These are phyloP conservation scores for Boletus bicolor DNA, from an alignment of 768 basidiomycete genomes.

Conservation along the genomic window DNA sequence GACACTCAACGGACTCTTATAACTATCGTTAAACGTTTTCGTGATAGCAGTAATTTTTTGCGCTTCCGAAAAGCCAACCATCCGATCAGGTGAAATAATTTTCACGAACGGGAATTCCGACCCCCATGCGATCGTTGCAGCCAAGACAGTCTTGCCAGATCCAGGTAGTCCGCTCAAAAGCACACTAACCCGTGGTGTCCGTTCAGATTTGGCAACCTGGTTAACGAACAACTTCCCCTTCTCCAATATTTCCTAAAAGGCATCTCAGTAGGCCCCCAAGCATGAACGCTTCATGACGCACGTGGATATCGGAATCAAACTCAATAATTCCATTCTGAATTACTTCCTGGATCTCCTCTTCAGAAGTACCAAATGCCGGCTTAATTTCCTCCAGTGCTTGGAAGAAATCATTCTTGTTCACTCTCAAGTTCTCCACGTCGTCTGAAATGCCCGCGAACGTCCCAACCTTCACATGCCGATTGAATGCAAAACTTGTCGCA, in stretches of 20 bases:
- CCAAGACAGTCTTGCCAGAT: conserved; percentile 92
- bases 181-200: conserved; percentile 89
- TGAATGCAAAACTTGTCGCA: conserved; percentile 97
- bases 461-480: conserved; percentile 95
- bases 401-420: conserved; percentile 83
- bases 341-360: conserved; percentile 90
- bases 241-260: conserved; percentile 70
- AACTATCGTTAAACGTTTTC: conserved; percentile 92
- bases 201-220: conserved; percentile 85
- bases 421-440: conserved; percentile 90
- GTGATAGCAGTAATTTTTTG: conserved; percentile 90
- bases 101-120: conserved; percentile 99
- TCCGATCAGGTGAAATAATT: conserved; percentile 89
- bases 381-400: conserved; percentile 91
- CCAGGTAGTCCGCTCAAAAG: conserved; percentile 88
- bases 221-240: conserved; percentile 89
- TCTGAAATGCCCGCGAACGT: conserved; percentile 96
- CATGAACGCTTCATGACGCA: conserved; percentile 29
- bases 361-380: conserved; percentile 95
- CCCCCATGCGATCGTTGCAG: conserved; percentile 87
- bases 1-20: conserved; percentile 96
- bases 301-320: conserved; percentile 71
- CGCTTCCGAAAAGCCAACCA: conserved; percentile 93
- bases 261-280: not conserved
- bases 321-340: conserved; percentile 97